Conservation (phyloP, 805 yeast species). For the Myxozyma neotropica region DNA sequence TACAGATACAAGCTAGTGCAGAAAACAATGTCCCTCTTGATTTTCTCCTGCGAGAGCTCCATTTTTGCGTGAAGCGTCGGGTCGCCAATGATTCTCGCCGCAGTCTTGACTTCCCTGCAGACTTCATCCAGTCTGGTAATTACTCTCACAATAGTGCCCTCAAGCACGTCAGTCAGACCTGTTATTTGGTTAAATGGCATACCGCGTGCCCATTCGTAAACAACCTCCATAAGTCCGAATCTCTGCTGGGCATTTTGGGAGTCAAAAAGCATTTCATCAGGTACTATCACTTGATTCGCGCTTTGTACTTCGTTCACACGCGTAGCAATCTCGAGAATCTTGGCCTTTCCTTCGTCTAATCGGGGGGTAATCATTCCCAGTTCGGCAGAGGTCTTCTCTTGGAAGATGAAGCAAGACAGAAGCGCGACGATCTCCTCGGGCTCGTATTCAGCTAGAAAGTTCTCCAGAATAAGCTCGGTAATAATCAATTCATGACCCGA, state of each 20-base stretch:
- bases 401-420: conserved; percentile 88
- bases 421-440: conserved; percentile 97
- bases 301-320: conserved; percentile 63
- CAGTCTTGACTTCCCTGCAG: conserved; percentile 90
- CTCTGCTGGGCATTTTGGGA: conserved; percentile 59
- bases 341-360: conserved; percentile 60
- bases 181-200: conserved; percentile 87
- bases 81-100: conserved; percentile 93
- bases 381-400: conserved; percentile 73
- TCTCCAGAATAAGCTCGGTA: conserved; percentile 87
- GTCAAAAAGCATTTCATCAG: conserved; percentile 80
- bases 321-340: conserved; percentile 70
- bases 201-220: conserved; percentile 98
- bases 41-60: conserved; percentile 89
- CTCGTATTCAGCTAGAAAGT: conserved; percentile 88
- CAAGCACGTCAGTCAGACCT: conserved; percentile 85
- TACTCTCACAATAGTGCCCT: conserved; percentile 95
- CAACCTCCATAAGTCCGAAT: conserved; percentile 89
- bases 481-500: conserved; percentile 88
- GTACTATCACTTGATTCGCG: conserved; percentile 62
- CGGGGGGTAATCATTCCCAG: conserved; percentile 71
- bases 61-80: conserved; percentile 85
- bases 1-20: conserved; percentile 90
- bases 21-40: conserved; percentile 95
- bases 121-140: conserved; percentile 92